Evolutionary conservation across 106 monocot species (phyloP), one percentile per base, ranked within the genome.

Genomic region (Gastrodia elata): DNA sequence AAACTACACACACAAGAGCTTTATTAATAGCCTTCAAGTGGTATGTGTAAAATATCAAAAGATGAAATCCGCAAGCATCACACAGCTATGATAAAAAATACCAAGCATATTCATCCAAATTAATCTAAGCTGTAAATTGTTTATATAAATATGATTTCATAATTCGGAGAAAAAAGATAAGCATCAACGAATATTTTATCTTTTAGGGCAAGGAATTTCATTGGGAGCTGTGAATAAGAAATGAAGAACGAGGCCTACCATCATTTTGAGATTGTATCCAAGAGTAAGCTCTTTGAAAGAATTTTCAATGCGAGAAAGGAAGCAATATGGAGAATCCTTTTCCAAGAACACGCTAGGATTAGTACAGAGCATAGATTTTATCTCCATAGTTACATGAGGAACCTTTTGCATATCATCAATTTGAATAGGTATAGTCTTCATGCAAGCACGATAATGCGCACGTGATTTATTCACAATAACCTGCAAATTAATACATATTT

Each of bases 381-480:
- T 87, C 59, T 82, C 87, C 64, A 87, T 78, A 30, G 94, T 87
- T 48, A 89, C 42, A 71, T 71, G 40, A 32, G 91, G 91, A 70
- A 94, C 83, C 82, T 89, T 91, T 37, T 91, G 86, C 40, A 94
- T 65, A 78, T 94, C 89, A 49, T 83, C 71, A 72, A 89, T 80
- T 36, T 55, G 39, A 40, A 91, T 18, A 77, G 91, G 91, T 30
- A 94, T 84, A 74, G 81, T 94, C 7, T 74, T 78, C 37, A 86
- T 61, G 49, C 74, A 74, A 64, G 94, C 78, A 76, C 81, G 89
- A 73, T 81, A 88, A 64, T 81, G 81, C 76, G 94, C 94, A 67
- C 94, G 84, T 48, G 94, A 89, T 75, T 89, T 94, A 59, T 94
- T 94, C 65, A 91, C 83, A 74, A 94, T 94, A 35, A 87, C 88